Conservation (phyloP, 1,284 basidiomycete species). For the Heterobasidion annosum region DNA sequence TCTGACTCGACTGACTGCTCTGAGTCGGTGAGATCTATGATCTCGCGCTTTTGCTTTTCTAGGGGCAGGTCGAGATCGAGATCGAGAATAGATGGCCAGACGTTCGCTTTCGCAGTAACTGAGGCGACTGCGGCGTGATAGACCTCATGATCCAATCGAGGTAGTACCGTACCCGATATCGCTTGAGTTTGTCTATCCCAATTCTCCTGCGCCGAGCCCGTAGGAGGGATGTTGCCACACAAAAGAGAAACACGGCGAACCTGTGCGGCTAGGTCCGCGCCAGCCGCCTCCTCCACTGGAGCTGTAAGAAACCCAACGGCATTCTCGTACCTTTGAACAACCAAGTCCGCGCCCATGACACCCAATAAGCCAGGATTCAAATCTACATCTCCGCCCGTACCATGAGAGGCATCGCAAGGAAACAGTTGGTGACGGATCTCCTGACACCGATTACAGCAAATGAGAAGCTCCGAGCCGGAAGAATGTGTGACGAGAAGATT, state of each 20-base stretch:
- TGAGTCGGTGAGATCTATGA: constrained; percentile 12
- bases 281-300: neutral
- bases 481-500: constrained; percentile 4
- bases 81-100: constrained; percentile 11
- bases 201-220: neutral
- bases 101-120: constrained; percentile 2
- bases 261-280: constrained; percentile 5
- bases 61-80: constrained; percentile 8
- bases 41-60: constrained; percentile 4
- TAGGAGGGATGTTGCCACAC: constrained; percentile 2
- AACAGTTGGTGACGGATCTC: constrained; percentile 4
- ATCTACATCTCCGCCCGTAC: constrained; percentile 3
- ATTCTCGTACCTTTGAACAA: constrained; percentile 7
- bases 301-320: constrained; percentile 7
- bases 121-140: constrained; percentile 5
- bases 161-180: constrained; percentile 6
- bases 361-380: constrained; percentile 9
- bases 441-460: constrained; percentile 10
- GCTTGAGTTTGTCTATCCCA: constrained; percentile 6
- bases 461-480: neutral
- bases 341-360: constrained; percentile 6
- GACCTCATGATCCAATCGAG: constrained; percentile 5
- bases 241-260: constrained; percentile 11
- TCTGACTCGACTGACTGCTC: constrained; percentile 11
- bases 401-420: constrained; percentile 6